These are phyloP conservation scores for Claviceps sp. DNA, from an alignment of 2,329 filamentous ascomycete species.

Conservation along the genomic window DNA sequence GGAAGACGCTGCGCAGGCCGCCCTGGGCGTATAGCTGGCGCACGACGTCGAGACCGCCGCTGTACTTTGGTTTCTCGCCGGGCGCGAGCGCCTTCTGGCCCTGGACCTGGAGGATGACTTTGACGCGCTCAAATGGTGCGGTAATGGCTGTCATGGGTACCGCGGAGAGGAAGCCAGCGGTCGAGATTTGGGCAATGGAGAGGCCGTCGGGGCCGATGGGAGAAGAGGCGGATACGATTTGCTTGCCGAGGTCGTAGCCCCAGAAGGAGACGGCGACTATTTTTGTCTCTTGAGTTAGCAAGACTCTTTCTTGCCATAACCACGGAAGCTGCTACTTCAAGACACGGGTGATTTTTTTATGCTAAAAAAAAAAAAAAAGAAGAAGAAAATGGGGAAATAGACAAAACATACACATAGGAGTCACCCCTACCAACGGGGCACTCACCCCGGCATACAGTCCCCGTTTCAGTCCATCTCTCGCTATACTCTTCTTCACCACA, in stretches of 20 bases:
- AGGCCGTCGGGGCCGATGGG: constrained; percentile 56
- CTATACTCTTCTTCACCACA: constrained; percentile 78
- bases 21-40: constrained; percentile 86
- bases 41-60: constrained; percentile 77
- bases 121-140: constrained; percentile 97
- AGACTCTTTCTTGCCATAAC: no score
- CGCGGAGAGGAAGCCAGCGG: constrained; percentile 93
- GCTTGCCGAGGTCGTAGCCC: constrained; percentile 94
- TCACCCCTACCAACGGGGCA: constrained; percentile 87
- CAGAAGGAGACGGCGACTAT: constrained; percentile 57
- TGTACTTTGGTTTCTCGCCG: constrained; percentile 87
- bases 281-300: neutral
- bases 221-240: constrained; percentile 59
- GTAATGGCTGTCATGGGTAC: constrained; percentile 97
- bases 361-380: no score
- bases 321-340: no score
- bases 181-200: constrained; percentile 74
- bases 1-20: constrained; percentile 82
- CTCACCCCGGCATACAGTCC: constrained; percentile 95
- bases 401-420: constrained; percentile 80
- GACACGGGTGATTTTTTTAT: no score
- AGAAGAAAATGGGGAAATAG: neutral
- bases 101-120: constrained; percentile 96
- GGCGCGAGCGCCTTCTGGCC: constrained; percentile 79
- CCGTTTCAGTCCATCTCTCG: constrained; percentile 64